These are phyloP conservation scores for Ascobolus immersus DNA, from an alignment of 495 filamentous ascomycete genomes.

Conservation along the genomic window DNA sequence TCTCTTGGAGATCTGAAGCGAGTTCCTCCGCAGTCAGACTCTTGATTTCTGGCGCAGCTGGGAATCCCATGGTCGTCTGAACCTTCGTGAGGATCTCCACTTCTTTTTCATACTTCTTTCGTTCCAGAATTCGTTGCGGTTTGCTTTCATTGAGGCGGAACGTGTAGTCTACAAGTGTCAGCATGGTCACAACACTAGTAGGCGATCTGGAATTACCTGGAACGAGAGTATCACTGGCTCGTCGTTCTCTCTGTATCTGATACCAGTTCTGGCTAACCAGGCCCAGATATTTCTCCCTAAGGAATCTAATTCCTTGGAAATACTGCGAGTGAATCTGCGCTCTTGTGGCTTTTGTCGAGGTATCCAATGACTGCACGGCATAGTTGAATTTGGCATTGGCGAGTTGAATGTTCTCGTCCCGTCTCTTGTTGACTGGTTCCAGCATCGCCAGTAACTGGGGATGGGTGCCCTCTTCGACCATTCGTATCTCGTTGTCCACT, in stretches of 20 bases:
- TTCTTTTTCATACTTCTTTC: conserved; percentile 77
- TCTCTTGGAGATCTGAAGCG: conserved; percentile 67
- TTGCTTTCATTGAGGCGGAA: conserved; percentile 43
- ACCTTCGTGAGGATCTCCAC: conserved; percentile 74
- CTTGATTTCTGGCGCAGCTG: conserved; percentile 63
- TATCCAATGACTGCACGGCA: conserved; percentile 42
- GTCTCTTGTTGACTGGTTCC: conserved; percentile 52
- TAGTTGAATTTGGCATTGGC: conserved; percentile 47
- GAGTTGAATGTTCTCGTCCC: conserved; percentile 50
- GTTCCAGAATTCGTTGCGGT: conserved; percentile 44
- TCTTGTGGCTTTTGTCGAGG: conserved; percentile 49
- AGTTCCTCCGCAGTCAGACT: conserved; percentile 45
- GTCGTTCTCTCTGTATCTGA: conserved; percentile 69
- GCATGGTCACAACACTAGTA: conserved; percentile 3
- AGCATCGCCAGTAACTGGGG: conserved; percentile 70
- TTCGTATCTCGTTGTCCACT: conserved; percentile 57
- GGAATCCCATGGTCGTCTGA: conserved; percentile 84
- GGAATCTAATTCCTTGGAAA: conserved; percentile 56
- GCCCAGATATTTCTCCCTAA: conserved; percentile 55
- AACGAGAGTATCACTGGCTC: conserved; percentile 55
- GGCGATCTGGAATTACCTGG: conserved; percentile 34
- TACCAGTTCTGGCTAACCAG: conserved; percentile 65
- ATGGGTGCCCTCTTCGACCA: conserved; percentile 48
- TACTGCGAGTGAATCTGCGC: conserved; percentile 65
- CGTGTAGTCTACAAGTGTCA: conserved; percentile 12